Evolutionary conservation across 768 basidiomycete genomes (phyloP).

Genomic region (Trametes meyenii): DNA sequence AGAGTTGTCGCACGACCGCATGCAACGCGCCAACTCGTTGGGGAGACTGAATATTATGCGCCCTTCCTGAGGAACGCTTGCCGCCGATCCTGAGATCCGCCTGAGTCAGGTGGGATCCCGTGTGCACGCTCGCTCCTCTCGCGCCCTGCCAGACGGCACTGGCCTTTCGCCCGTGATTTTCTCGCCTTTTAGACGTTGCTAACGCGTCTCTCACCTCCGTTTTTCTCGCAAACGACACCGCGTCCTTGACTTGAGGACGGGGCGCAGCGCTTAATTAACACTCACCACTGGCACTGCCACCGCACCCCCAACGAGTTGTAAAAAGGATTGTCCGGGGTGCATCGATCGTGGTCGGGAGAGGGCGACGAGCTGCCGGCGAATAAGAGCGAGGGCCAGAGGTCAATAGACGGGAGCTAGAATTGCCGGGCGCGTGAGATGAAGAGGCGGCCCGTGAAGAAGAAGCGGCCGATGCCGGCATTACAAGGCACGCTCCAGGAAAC

Average conservation of each 20-base stretch:
- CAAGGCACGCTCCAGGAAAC: too few relatives aligned
- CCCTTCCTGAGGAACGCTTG: not conserved
- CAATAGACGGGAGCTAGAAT: not conserved
- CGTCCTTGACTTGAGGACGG: not conserved
- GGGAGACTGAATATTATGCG: not conserved
- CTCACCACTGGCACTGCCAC: constrained; percentile 3
- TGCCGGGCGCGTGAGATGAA: not conserved
- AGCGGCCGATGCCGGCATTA: not conserved
- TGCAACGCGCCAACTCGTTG: constrained; percentile 1
- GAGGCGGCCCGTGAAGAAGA: not conserved
- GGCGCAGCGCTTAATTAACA: not conserved
- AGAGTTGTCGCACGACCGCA: constrained; percentile 13
- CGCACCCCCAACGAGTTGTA: constrained; percentile 6
- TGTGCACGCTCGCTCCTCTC: not conserved
- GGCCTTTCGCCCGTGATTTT: not conserved
- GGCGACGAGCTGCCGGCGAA: constrained; percentile 1
- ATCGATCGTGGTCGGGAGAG: constrained; percentile 4
- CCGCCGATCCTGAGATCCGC: constrained; percentile 8
- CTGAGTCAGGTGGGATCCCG: constrained; percentile 1
- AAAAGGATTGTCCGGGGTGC: not conserved
- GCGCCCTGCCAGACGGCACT: not conserved
- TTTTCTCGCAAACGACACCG: not conserved
- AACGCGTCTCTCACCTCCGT: not conserved
- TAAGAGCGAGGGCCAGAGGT: not conserved
- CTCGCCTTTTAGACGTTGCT: not conserved